Conservation (phyloP, 2,329 filamentous ascomycete genomes). For the Arthrinium phaeospermum region DNA sequence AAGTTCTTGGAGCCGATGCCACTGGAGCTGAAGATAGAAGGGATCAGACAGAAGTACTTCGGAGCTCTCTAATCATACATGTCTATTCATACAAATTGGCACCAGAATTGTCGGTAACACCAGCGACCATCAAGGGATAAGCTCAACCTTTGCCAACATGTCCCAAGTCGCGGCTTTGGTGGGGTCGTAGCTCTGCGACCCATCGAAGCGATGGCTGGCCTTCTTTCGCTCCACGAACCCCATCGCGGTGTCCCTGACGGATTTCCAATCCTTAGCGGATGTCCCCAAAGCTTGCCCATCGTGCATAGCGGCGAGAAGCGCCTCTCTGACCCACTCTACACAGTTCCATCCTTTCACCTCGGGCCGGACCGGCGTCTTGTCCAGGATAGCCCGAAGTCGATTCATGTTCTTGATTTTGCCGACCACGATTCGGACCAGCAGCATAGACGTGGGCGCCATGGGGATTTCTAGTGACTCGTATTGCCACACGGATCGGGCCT, state of each 20-base stretch:
- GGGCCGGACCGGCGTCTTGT: not conserved
- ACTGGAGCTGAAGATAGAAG: conserved; percentile 29
- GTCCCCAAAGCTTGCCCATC: not conserved
- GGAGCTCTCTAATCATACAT: not conserved
- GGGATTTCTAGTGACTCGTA: not conserved
- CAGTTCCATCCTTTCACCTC: not conserved
- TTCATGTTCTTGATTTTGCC: conserved; percentile 7
- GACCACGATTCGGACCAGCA: not conserved
- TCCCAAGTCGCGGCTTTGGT: not conserved
- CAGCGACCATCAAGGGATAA: not conserved
- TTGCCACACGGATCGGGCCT: not conserved
- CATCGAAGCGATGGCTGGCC: not conserved
- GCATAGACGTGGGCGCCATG: not conserved
- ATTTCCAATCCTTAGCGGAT: not conserved
- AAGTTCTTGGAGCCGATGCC: conserved; percentile 28
- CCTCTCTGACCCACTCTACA: not conserved
- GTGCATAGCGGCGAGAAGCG: not conserved
- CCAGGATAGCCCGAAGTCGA: not conserved
- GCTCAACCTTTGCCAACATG: conserved; percentile 21
- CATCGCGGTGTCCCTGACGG: not conserved
- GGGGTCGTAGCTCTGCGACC: not conserved
- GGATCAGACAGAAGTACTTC: conserved; percentile 22
- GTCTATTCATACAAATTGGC: not conserved
- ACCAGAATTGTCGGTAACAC: too few relatives aligned
- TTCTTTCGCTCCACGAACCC: not conserved